Percentiles rank a stretch among this genome's conserved stretches.
phyloP scores from a whole-genome alignment of 768 basidiomycete species.

The Agaricus bisporus region DNA sequence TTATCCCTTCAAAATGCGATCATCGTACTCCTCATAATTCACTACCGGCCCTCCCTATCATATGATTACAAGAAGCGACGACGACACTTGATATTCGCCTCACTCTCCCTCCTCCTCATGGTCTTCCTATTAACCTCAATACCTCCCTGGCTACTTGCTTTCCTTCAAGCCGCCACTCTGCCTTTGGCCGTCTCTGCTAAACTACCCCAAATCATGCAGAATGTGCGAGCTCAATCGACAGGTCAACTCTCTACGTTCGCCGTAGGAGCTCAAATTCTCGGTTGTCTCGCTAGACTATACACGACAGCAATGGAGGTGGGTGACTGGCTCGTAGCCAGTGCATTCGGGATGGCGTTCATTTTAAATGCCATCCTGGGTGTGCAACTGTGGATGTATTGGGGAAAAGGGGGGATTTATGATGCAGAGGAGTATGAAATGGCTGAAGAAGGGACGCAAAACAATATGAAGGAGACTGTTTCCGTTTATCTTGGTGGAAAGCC shows the following conservation, averaged over 20 bases:
- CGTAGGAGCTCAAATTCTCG: slow-evolving; percentile 78
- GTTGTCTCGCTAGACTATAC: slow-evolving; percentile 87
- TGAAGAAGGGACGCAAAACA: not conserved
- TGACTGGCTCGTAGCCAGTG: slow-evolving; percentile 72
- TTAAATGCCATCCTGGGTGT: slow-evolving; percentile 76
- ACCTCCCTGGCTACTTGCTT: slow-evolving; percentile 45
- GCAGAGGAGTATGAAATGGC: slow-evolving; percentile 10
- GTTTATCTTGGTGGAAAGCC: slow-evolving; percentile 5
- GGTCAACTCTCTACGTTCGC: slow-evolving; percentile 94
- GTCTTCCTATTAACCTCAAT: slow-evolving; percentile 35
- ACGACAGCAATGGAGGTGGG: slow-evolving; percentile 88
- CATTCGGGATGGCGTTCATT: slow-evolving; percentile 75
- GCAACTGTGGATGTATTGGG: slow-evolving; percentile 86
- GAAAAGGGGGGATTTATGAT: slow-evolving; percentile 31
- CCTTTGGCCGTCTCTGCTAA: slow-evolving; percentile 91
- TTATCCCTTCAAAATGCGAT: slow-evolving; percentile 81
- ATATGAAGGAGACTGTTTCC: slow-evolving; percentile 5
- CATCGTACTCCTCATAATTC: slow-evolving; percentile 83
- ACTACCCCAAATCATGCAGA: slow-evolving; percentile 86
- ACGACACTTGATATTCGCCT: slow-evolving; percentile 20
- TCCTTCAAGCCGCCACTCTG: slow-evolving; percentile 80
- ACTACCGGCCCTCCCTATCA: slow-evolving; percentile 36
- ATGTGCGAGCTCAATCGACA: slow-evolving; percentile 68
- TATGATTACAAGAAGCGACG: slow-evolving; percentile 24
- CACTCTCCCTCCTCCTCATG: slow-evolving; percentile 19